Conservation (phyloP, 2,329 filamentous ascomycete genomes). For the Diaporthe aspalathi region DNA sequence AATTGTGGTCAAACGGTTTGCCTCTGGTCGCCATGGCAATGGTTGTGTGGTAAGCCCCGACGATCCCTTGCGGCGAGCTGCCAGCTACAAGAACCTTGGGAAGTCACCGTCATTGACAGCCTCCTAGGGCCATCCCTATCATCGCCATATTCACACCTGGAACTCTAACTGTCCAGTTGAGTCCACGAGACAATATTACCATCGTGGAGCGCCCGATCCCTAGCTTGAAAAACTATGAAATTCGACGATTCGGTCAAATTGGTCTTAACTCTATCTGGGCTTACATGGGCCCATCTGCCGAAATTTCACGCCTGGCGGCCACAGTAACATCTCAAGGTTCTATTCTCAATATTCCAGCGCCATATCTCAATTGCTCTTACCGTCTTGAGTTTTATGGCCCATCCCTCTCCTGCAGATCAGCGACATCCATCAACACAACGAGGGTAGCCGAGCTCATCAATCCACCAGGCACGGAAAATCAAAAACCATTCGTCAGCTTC, state of each 20-base stretch:
- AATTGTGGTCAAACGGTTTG: not conserved
- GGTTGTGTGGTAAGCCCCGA: not conserved
- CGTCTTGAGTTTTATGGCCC: not conserved
- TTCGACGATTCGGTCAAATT: not conserved
- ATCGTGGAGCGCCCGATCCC: not conserved
- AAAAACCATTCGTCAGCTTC: not conserved
- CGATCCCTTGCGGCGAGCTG: not conserved
- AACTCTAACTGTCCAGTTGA: not conserved
- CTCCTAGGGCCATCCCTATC: not conserved
- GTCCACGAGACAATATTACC: not conserved
- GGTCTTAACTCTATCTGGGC: not conserved
- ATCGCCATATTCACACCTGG: constrained; percentile 14
- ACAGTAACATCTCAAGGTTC: not conserved
- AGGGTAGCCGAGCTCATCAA: not conserved
- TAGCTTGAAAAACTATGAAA: not conserved
- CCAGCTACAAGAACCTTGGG: not conserved
- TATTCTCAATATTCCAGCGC: not conserved
- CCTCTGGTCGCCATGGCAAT: not conserved
- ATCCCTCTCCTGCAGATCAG: not conserved
- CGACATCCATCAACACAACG: not conserved
- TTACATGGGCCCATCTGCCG: not conserved
- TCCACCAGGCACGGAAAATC: not conserved
- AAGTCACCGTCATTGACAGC: not conserved
- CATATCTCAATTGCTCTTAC: not conserved
- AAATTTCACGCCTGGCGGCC: not conserved